These are phyloP conservation scores for Pseudotulostoma volvatum DNA, from an alignment of 495 filamentous ascomycete species.

Conservation along the genomic window DNA sequence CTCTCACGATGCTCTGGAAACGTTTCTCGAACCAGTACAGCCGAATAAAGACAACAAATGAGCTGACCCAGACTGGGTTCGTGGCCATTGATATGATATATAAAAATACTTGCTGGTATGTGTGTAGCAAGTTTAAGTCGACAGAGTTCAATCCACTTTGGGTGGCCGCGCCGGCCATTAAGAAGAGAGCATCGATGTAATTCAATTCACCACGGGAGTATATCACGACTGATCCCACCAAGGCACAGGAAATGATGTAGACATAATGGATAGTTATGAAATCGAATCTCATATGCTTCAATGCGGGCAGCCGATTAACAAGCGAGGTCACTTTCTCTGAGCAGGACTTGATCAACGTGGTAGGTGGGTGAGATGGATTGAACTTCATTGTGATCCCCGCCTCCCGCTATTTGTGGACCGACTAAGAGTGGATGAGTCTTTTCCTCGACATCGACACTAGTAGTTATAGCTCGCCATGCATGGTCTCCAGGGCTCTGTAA, in stretches of 20 bases:
- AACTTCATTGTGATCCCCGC: no score
- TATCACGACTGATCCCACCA: slow-evolving; percentile 63
- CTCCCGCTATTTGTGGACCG: no score
- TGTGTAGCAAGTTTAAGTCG: slow-evolving; percentile 54
- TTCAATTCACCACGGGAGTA: slow-evolving; percentile 42
- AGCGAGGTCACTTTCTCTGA: no score
- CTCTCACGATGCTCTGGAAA: slow-evolving; percentile 60
- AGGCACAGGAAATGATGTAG: slow-evolving; percentile 52
- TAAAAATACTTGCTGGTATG: slow-evolving; percentile 65
- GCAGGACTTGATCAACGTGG: no score
- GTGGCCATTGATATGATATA: slow-evolving; percentile 54
- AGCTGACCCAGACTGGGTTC: slow-evolving; percentile 84
- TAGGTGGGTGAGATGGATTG: no score
- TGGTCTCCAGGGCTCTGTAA: no score
- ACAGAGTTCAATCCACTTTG: slow-evolving; percentile 87
- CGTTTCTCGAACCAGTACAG: slow-evolving; percentile 97
- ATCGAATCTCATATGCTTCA: slow-evolving; percentile 53
- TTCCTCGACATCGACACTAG: no score
- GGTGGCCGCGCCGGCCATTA: slow-evolving; percentile 61
- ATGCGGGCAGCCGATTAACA: no score
- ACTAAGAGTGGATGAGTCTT: no score
- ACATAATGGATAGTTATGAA: slow-evolving; percentile 80
- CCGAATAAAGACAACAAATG: slow-evolving; percentile 74
- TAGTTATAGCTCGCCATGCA: no score
- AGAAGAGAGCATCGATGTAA: slow-evolving; percentile 86